Base-by-base conservation (phyloP, 2,329 filamentous ascomycete species). In the Xylaria sp. region DNA sequence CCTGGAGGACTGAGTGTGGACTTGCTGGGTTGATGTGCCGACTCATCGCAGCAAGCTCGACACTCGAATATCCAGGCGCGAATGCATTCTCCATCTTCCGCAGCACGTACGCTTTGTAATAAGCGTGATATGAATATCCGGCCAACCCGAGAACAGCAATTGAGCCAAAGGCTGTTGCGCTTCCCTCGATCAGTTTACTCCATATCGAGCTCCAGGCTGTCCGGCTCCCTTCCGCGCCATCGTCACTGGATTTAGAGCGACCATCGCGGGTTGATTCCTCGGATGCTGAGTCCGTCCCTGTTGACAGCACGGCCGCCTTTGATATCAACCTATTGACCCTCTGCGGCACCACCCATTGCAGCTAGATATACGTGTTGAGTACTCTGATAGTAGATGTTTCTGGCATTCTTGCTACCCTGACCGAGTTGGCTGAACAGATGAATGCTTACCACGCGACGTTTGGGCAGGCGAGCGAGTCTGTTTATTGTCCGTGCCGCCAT, bases 41-140 rank as follows among this genome's bases (percentile, higher is more conserved):
- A 47, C 69, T 70, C 23, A 74, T 70, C 1, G 80, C 81, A 1
- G 84, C 84, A 52, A 88, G 74, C 61, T 83, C 87, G 30, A 83
- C 80, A 52, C 83, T 84, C 1, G 84, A 86, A 67, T 90, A 87
- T 10, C 87, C 87, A 5, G 84, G 83, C 5, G 81, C 78, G 72
- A 90, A 90, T 2, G 87, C 87, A 69, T 87, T 85, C 69, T 89
- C 85, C 77, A 90, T 89, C 73, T 90, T 90, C 63, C 83, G 75
- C 42, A 90, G 74, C n/a, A 90, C 83, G 61, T 87, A 76, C 67
- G 81, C 75, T 72, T 90, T 90, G 78, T 90, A 89, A 74, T 71
- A 73, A 23, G 59, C 39, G 46, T 73, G 68, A 56, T 73, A 75
- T 9, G 70, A 72, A 59, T 72, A 74, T 5, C 73, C 73, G 5